A percentile compares a stretch with the other conserved stretches of the same genome.
These are phyloP conservation scores for Ophiocordyceps australis DNA, from an alignment of 2,329 filamentous ascomycete species.

Conservation along the genomic window DNA sequence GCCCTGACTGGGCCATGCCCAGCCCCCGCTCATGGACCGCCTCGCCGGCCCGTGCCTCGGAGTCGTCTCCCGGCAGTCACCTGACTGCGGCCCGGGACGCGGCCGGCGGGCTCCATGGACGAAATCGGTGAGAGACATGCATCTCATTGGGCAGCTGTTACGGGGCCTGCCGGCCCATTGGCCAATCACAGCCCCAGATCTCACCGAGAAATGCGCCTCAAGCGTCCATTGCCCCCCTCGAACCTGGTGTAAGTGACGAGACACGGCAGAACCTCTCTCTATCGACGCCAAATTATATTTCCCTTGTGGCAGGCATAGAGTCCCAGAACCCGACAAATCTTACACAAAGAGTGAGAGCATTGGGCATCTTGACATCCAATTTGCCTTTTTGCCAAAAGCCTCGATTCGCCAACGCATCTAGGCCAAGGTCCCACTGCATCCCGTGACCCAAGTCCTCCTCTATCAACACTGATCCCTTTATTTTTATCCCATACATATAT, in stretches of 20 bases:
- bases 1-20: no score
- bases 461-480: no score
- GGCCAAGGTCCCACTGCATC: slow-evolving; percentile 21
- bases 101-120: slow-evolving; percentile 3
- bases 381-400: slow-evolving; percentile 16
- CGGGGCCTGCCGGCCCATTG: slow-evolving; percentile 4
- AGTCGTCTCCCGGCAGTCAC: slow-evolving; percentile 5
- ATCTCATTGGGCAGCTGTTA: slow-evolving; percentile 10
- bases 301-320: slow-evolving; percentile 17
- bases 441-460: no score
- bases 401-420: slow-evolving; percentile 16
- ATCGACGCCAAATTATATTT: slow-evolving; percentile 19
- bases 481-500: slow-evolving; percentile 21
- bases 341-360: slow-evolving; percentile 19
- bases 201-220: slow-evolving; percentile 10
- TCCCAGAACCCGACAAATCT: slow-evolving; percentile 18
- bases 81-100: slow-evolving; percentile 4
- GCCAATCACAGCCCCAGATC: slow-evolving; percentile 11
- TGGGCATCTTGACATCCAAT: slow-evolving; percentile 21
- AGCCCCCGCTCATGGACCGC: no score
- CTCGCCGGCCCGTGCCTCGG: no score
- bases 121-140: slow-evolving; percentile 13
- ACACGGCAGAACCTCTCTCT: slow-evolving; percentile 15
- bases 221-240: not conserved
- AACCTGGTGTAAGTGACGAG: slow-evolving; percentile 19